phyloP scores from a whole-genome alignment of 2,329 filamentous ascomycete genomes.

The Penicillium sp. region DNA sequence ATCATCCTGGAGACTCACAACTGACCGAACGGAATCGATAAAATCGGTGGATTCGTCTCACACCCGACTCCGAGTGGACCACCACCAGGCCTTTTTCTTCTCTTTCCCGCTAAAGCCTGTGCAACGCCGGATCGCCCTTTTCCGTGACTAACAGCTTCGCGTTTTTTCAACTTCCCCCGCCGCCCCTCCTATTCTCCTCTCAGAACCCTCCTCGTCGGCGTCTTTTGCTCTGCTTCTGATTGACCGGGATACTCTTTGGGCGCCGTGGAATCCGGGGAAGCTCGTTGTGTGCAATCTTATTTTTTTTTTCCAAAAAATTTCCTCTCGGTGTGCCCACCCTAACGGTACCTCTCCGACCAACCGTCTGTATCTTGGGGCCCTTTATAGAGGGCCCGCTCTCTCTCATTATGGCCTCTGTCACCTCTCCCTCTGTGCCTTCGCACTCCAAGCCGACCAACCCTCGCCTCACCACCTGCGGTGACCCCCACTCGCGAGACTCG shows the following conservation, averaged over 20 bases:
- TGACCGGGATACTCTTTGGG: slow-evolving; percentile 21
- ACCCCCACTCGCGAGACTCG: slow-evolving; percentile 30
- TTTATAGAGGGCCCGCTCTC: slow-evolving; percentile 27
- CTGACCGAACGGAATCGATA: no score
- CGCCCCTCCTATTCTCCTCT: slow-evolving; percentile 22
- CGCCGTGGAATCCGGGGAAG: slow-evolving; percentile 33
- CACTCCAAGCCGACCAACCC: slow-evolving; percentile 26
- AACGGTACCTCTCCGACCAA: slow-evolving; percentile 10
- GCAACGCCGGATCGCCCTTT: slow-evolving; percentile 22
- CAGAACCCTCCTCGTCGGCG: slow-evolving; percentile 12
- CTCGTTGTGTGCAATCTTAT: slow-evolving; percentile 14
- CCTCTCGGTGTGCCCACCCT: slow-evolving; percentile 9
- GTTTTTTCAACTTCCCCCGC: slow-evolving; percentile 20
- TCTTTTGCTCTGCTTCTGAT: slow-evolving; percentile 15
- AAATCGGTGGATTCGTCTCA: no score
- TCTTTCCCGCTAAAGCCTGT: no score
- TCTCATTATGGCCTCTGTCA: slow-evolving; percentile 32
- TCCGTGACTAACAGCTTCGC: slow-evolving; percentile 39
- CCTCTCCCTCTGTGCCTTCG: slow-evolving; percentile 23
- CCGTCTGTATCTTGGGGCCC: slow-evolving; percentile 14
- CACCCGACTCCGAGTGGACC: slow-evolving; percentile 10
- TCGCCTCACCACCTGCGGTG: slow-evolving; percentile 23
- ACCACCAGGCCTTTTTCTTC: no score
- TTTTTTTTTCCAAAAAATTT: slow-evolving; percentile 12
- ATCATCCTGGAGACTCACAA: no score